phyloP scores from a whole-genome alignment of 257 asterid species.

The Solanum bulbocastanum region DNA sequence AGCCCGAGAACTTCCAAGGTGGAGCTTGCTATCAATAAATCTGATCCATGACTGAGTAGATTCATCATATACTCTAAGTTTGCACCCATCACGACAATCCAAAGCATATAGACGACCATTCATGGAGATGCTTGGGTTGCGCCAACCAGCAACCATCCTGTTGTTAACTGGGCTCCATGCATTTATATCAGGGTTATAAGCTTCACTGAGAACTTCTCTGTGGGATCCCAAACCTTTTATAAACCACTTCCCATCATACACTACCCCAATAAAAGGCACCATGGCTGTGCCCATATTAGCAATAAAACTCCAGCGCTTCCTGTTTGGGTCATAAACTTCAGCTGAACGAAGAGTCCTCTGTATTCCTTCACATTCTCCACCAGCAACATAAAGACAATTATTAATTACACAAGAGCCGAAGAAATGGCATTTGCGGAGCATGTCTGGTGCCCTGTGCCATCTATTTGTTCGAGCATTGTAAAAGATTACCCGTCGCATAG shows the following conservation, averaged over 20 bases:
- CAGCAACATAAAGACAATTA: constrained; percentile 42
- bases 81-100: constrained; percentile 43
- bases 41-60: constrained; percentile 22
- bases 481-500: constrained; percentile 38
- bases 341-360: constrained; percentile 39
- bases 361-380: constrained; percentile 43
- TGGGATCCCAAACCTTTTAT: constrained; percentile 35
- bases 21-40: constrained; percentile 40
- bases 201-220: constrained; percentile 31
- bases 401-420: constrained; percentile 40
- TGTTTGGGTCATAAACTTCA: constrained; percentile 37
- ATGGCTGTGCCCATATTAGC: constrained; percentile 40
- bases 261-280: constrained; percentile 41
- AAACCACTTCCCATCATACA: constrained; percentile 36
- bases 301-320: constrained; percentile 33
- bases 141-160: constrained; percentile 39
- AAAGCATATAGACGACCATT: constrained; percentile 33
- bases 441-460: constrained; percentile 44
- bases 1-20: constrained; percentile 33
- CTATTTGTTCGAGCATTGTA: constrained; percentile 40
- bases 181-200: constrained; percentile 27
- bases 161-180: constrained; percentile 23
- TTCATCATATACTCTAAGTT: constrained; percentile 32
- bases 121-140: constrained; percentile 38
- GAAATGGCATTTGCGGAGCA: constrained; percentile 40